Percentiles rank a stretch among this genome's conserved stretches.
Conservation (phyloP, 345 rosid genomes). For the Dovyalis caffra region DNA sequence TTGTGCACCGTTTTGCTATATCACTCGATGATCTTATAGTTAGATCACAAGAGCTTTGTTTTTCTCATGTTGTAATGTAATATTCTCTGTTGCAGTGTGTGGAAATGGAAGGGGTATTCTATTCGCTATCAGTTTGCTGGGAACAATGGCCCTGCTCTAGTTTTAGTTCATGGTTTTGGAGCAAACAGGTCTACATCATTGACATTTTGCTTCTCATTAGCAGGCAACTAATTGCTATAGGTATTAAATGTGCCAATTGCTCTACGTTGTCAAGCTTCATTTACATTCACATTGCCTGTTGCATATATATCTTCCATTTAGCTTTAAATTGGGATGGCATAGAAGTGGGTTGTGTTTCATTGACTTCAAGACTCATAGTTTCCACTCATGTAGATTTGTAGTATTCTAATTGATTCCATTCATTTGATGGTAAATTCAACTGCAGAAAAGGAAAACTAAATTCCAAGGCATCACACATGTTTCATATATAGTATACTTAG, state of each 20-base stretch:
- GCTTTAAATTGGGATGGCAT: background rate
- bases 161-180: conserved; percentile 90
- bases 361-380: background rate
- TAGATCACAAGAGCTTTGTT: background rate
- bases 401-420: background rate
- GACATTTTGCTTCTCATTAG: conserved; percentile 54
- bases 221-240: conserved; percentile 50
- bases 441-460: no score
- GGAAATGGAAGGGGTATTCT: conserved; percentile 90
- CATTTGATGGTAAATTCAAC: no score
- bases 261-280: conserved; percentile 9
- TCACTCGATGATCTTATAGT: background rate
- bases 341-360: background rate
- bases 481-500: background rate
- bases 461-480: conserved; percentile 10
- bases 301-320: background rate
- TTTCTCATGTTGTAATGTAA: background rate
- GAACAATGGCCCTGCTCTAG: conserved; percentile 70
- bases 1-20: background rate
- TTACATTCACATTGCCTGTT: background rate
- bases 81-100: conserved; percentile 42
- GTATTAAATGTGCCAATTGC: conserved; percentile 37
- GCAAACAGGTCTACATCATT: conserved; percentile 85
- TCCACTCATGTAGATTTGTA: background rate
- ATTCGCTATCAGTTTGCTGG: conserved; percentile 80